A percentile compares a stretch with the other conserved stretches of the same genome.
These are phyloP conservation scores for Boletellus emodensis DNA, from an alignment of 768 basidiomycete species.

Conservation along the genomic window DNA sequence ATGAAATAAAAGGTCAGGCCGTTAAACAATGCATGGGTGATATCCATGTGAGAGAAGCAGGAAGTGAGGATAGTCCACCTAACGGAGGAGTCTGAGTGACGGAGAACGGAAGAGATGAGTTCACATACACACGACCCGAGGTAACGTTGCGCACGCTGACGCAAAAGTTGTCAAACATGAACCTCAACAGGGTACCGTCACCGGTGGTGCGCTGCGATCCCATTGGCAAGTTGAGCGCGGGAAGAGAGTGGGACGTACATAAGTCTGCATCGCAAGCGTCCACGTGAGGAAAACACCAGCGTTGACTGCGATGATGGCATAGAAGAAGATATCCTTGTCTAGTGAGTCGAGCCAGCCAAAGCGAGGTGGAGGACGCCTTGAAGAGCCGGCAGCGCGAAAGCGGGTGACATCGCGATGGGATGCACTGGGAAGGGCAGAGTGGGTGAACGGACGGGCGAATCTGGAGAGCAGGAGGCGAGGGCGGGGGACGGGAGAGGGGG, in stretches of 20 bases:
- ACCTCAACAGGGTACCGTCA: conserved; percentile 36
- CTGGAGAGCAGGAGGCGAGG: neutral
- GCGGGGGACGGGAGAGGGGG: neutral
- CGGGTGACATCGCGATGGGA: conserved; percentile 20
- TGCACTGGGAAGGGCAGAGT: conserved; percentile 15
- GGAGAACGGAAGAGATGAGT: neutral
- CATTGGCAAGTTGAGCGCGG: neutral
- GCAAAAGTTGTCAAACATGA: conserved; percentile 63
- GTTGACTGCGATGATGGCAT: conserved; percentile 62
- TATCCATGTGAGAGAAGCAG: conserved; percentile 64
- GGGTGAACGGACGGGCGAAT: conserved; percentile 15
- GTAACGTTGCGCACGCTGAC: conserved; percentile 56
- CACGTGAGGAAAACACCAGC: conserved; percentile 58
- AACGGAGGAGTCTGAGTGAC: neutral
- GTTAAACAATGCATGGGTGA: conserved; percentile 68
- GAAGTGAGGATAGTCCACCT: conserved; percentile 77
- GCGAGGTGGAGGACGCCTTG: conserved; percentile 29
- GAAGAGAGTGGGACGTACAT: conserved; percentile 26
- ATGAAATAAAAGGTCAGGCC: conserved; percentile 77
- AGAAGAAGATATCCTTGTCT: conserved; percentile 52
- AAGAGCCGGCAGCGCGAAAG: conserved; percentile 10
- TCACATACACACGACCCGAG: conserved; percentile 60
- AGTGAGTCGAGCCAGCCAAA: conserved; percentile 45
- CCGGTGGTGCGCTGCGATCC: conserved; percentile 34
- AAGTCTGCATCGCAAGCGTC: conserved; percentile 37